Conservation (phyloP, 495 filamentous ascomycete species). For the Talaromyces proteolyticus region DNA sequence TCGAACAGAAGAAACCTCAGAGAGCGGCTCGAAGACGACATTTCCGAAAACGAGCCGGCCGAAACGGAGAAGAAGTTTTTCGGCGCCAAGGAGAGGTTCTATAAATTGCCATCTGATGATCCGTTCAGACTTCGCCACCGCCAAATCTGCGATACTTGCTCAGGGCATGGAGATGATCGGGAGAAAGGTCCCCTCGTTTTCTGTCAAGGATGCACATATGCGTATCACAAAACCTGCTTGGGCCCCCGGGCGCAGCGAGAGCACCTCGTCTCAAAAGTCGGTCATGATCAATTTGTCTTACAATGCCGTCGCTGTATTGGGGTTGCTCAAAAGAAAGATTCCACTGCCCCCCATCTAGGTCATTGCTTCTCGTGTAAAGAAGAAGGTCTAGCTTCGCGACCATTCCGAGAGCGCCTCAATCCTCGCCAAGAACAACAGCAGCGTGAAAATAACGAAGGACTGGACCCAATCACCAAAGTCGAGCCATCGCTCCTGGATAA, state of each 20-base stretch:
- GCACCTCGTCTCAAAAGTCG: conserved; percentile 91
- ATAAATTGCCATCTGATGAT: conserved; percentile 43
- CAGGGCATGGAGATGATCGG: conserved; percentile 38
- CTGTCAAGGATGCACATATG: conserved; percentile 84
- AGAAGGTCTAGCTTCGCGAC: conserved; percentile 53
- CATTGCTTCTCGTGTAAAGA: conserved; percentile 63
- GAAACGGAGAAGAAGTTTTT: conserved; percentile 45
- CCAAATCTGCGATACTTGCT: conserved; percentile 69
- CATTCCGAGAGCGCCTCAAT: conserved; percentile 66
- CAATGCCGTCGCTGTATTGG: conserved; percentile 87
- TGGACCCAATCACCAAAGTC: conserved; percentile 67
- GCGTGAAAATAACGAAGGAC: conserved; percentile 67
- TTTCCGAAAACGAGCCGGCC: conserved; percentile 48
- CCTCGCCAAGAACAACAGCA: conserved; percentile 76
- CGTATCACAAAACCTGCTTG: conserved; percentile 79
- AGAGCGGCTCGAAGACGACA: conserved; percentile 61
- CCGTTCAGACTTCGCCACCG: conserved; percentile 63
- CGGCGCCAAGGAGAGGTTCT: conserved; percentile 65
- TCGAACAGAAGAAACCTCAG: conserved; percentile 48
- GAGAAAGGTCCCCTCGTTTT: conserved; percentile 62
- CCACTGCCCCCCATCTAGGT: conserved; percentile 59
- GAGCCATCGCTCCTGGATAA: conserved; percentile 65
- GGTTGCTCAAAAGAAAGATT: conserved; percentile 57
- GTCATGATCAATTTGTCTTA: conserved; percentile 68
- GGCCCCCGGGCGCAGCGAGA: conserved; percentile 67